Evolutionary conservation across 352 stramenopile species (phyloP).

Genomic region (Globisporangium emineosum): DNA sequence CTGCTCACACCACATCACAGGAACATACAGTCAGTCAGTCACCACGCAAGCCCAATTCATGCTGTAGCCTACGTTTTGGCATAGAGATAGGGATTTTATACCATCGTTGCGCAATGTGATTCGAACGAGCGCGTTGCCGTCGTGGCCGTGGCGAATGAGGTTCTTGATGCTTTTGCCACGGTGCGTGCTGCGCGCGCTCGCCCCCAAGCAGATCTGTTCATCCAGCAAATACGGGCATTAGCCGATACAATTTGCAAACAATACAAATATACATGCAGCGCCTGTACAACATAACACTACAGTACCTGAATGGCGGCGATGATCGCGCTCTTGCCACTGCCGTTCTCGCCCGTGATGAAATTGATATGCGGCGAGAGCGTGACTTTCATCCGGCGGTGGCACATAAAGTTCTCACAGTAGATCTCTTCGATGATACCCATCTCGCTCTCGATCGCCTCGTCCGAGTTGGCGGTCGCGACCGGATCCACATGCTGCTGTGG

Average conservation of each 20-base stretch:
- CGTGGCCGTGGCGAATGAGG: slow-evolving; percentile 92
- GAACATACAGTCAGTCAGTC: not conserved
- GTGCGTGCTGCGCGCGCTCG: slow-evolving; percentile 91
- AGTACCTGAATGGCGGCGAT: slow-evolving; percentile 96
- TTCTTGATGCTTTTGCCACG: slow-evolving; percentile 95
- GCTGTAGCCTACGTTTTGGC: not conserved
- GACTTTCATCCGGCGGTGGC: slow-evolving; percentile 91
- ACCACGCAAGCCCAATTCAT: not conserved
- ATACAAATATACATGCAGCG: not conserved
- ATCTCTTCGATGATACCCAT: slow-evolving; percentile 94
- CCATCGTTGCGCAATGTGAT: slow-evolving; percentile 93
- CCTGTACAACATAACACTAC: not conserved
- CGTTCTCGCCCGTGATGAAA: slow-evolving; percentile 92
- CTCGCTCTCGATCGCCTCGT: slow-evolving; percentile 52
- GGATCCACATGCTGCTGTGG: slow-evolving; percentile 1
- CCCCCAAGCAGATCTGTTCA: slow-evolving; percentile 94
- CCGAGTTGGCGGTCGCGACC: slow-evolving; percentile 16
- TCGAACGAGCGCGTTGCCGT: slow-evolving; percentile 84
- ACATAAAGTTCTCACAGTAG: slow-evolving; percentile 99
- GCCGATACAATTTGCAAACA: too few species aligned
- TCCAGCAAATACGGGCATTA: not conserved
- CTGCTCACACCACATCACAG: slow-evolving; percentile 11
- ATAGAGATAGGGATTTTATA: slow-evolving; percentile 1
- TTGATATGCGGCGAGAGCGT: slow-evolving; percentile 81
- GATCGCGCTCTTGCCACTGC: slow-evolving; percentile 96